Percentiles rank a stretch among this genome's conserved stretches.
phyloP scores from a whole-genome alignment of 2,329 filamentous ascomycete genomes.

The Tolypocladium tundrense region DNA sequence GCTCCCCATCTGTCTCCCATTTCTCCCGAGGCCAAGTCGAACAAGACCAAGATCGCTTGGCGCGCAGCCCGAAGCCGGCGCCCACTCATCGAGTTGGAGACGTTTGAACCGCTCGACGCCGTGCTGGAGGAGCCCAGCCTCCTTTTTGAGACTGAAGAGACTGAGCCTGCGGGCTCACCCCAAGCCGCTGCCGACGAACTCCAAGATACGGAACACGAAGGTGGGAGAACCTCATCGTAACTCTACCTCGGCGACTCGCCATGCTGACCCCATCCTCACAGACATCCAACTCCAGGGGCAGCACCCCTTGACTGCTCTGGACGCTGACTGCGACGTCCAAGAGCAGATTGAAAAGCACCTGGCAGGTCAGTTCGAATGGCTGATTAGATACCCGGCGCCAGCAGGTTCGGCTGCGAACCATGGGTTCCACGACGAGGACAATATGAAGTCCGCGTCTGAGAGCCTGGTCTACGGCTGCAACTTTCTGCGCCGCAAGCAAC shows the following conservation, averaged over 20 bases:
- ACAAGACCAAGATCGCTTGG: slow-evolving; percentile 6
- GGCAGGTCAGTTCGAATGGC: slow-evolving; percentile 40
- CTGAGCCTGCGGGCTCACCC: background rate
- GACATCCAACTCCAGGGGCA: background rate
- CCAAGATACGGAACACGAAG: background rate
- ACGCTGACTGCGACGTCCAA: slow-evolving; percentile 12
- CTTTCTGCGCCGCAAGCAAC: slow-evolving; percentile 29
- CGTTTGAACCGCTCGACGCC: slow-evolving; percentile 22
- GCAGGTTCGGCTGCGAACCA: slow-evolving; percentile 11
- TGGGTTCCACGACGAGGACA: slow-evolving; percentile 6
- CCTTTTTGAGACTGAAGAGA: background rate
- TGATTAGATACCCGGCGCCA: slow-evolving; percentile 29
- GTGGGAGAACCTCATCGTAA: background rate
- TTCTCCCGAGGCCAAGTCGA: slow-evolving; percentile 4
- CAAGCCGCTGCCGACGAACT: background rate
- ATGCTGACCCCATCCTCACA: background rate
- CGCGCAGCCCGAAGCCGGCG: slow-evolving; percentile 15
- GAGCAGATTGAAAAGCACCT: slow-evolving; percentile 31
- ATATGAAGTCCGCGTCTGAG: background rate
- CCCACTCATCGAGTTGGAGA: slow-evolving; percentile 18
- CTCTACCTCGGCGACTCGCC: background rate
- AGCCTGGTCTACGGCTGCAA: slow-evolving; percentile 41
- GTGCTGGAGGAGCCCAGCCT: slow-evolving; percentile 18
- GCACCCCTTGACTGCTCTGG: slow-evolving; percentile 15
- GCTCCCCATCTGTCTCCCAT: slow-evolving; percentile 2